Evolutionary conservation across 2,329 filamentous ascomycete genomes (phyloP).

Genomic region (Diatrype stigma): DNA sequence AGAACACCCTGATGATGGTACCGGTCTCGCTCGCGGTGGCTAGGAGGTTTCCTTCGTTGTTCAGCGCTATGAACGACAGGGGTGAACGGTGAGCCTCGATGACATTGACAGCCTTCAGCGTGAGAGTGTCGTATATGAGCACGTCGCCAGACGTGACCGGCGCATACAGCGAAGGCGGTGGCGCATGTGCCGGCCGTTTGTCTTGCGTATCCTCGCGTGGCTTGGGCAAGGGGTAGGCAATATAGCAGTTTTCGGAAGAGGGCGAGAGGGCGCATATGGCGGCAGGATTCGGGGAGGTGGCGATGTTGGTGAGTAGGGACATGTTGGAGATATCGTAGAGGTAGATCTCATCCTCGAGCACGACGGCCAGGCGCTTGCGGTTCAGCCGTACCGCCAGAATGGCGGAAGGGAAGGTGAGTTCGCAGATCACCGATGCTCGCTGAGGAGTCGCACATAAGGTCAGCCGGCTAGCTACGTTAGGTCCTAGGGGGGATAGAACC

Average conservation of each 20-base stretch:
- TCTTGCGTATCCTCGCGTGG: slow-evolving; percentile 57
- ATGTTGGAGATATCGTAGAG: slow-evolving; percentile 99
- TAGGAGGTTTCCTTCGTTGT: slow-evolving; percentile 84
- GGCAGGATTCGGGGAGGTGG: slow-evolving; percentile 87
- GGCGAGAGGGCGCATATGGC: slow-evolving; percentile 91
- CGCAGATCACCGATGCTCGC: slow-evolving; percentile 83
- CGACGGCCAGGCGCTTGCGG: slow-evolving; percentile 86
- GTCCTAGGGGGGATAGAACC: no score
- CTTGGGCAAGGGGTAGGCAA: slow-evolving; percentile 86
- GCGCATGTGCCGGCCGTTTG: slow-evolving; percentile 72
- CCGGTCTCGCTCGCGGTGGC: slow-evolving; percentile 96
- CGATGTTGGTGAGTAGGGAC: slow-evolving; percentile 87
- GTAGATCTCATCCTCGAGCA: slow-evolving; percentile 94
- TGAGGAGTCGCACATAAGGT: slow-evolving; percentile 21
- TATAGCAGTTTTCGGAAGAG: slow-evolving; percentile 91
- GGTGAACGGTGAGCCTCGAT: slow-evolving; percentile 93
- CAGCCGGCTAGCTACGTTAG: not conserved
- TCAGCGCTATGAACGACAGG: slow-evolving; percentile 83
- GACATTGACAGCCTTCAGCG: slow-evolving; percentile 89
- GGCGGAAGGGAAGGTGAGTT: slow-evolving; percentile 96
- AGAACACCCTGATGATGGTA: slow-evolving; percentile 95
- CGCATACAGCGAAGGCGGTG: slow-evolving; percentile 73
- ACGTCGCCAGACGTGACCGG: slow-evolving; percentile 87
- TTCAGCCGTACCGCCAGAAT: slow-evolving; percentile 92
- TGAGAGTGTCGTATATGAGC: slow-evolving; percentile 84